Base-by-base conservation (phyloP, 2,329 filamentous ascomycete genomes). In the Colletotrichum trifolii region DNA sequence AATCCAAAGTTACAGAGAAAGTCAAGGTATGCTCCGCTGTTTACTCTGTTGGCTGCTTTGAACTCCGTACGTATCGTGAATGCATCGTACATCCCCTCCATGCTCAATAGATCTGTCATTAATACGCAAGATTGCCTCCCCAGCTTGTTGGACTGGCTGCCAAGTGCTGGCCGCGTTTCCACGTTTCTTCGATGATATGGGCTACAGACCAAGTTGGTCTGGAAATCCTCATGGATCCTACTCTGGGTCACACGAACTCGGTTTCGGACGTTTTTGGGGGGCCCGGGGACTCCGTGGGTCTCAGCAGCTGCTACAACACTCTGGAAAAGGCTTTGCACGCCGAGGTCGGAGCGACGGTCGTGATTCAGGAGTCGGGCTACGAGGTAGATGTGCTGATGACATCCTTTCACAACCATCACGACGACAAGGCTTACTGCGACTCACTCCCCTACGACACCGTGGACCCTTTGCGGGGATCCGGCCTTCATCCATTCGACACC, bases 201-300 rank as follows among this genome's bases (percentile, higher is more conserved):
- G 76, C 77, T 8, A 79, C 78, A 7, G 77, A 80, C 70, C 49
- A 65, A 33, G 64, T 73, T n/a, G 78, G 78, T 66, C 77, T 80
- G 68, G 66, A 68, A 8, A 56, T 77, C 25, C 68, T 80, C 2
- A 74, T 80, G 34, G 69, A 77, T 64, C 73, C 72, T 3, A 64
- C 68, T 36, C 60, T 2, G 64, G 69, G 35, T 43, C 52, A 8
- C 25, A 12, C 36, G 10, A 17, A 1, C 0, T 64, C 62, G 2
- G 54, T 63, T 7, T 53, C 64, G 12, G 73, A 73, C 49, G 50
- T 66, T 36, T 76, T 68, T 17, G 75, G 74, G 38, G 42, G 40
- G 6, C 54, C 54, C 15, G 49, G 62, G 11, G 72, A 73, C 60
- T 64, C 69, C 3, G 72, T 75, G 36, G 75, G 71, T 1, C 68